Base-by-base conservation (phyloP, 352 stramenopile species). In the Pythium apleroticum region DNA sequence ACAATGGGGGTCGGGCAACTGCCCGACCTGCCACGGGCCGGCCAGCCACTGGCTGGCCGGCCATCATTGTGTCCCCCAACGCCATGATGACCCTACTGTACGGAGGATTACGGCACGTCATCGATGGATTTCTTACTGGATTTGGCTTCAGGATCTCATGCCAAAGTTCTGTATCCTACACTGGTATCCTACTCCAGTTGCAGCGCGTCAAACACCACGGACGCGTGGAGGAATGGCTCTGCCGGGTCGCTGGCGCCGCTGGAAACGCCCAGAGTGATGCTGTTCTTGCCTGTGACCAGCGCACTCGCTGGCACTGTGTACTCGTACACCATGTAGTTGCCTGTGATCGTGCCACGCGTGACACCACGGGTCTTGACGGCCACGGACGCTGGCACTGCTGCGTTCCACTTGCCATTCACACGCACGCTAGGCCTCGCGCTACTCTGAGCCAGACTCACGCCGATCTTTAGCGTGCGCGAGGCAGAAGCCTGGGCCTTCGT, bases 291-390 rank as follows among this genome's bases (percentile, higher is more conserved):
- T 19, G 57, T 30, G 14, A 79, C 49, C 1, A 86, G 65, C 6
- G 73, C 73, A 1, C 55, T 80, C 12, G 66, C 58, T 8, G 77
- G 77, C 33, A 86, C 77, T 12, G 54, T 57, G 72, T 78, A 84
- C 55, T 80, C 65, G 60, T 86, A 82, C 22, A 77, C 35, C 55
- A 77, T 73, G 65, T 84, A 86, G 62, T 84, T 84, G 35, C 75
- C 77, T 24, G 65, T 12, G 22, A 61, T 84, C 22, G 73, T 66
- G 33, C 77, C 77, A 4, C 75, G 73, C 20, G 77, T 86, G 19
- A 86, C 53, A 22, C 77, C 77, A 7, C 77, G 77, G 0, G 73
- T 84, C 59, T 78, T 86, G 12, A 83, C 71, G 4, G 66, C 77
- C 2, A 60, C 68, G 0, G 74, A 76, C 0, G 53, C 71, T n/a